Conservation (phyloP, 768 basidiomycete species). For the Mrakia hoshinonis region DNA sequence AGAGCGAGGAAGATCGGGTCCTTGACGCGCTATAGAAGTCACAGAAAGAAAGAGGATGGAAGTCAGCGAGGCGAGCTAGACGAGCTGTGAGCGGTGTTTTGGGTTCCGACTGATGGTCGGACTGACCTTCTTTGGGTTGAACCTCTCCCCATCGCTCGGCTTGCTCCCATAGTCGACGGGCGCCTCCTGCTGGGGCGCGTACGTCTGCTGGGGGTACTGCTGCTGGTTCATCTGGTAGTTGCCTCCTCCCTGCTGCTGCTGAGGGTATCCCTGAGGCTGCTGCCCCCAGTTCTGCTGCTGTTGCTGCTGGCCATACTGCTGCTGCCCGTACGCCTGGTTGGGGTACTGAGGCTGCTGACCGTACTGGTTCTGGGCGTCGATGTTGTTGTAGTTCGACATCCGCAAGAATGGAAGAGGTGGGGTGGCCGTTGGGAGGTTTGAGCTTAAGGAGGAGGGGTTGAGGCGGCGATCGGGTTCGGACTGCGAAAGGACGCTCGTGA, state of each 20-base stretch:
- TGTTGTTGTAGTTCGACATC: not conserved
- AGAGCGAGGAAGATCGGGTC: constrained; percentile 63
- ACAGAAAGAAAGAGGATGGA: not conserved
- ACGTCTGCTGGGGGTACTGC: constrained; percentile 17
- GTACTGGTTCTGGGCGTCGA: not conserved
- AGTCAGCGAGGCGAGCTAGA: not conserved
- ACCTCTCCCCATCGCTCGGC: constrained; percentile 34
- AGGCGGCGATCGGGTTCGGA: no score
- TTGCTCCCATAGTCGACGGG: constrained; percentile 2
- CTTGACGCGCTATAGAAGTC: constrained; percentile 48
- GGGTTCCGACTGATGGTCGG: not conserved
- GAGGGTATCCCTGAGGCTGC: not conserved
- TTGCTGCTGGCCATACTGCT: not conserved
- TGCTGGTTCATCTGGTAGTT: constrained; percentile 18
- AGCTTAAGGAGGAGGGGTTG: not conserved
- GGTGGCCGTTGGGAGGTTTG: not conserved
- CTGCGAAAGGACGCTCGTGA: no score
- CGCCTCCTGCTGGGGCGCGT: not conserved
- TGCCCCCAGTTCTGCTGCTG: constrained; percentile 12
- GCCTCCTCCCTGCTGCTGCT: not conserved
- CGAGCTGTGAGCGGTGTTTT: not conserved
- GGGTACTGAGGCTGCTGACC: constrained; percentile 1
- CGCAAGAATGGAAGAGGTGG: not conserved
- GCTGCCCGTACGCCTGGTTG: constrained; percentile 5
- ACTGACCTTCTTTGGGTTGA: constrained; percentile 47